A percentile compares a stretch with the other conserved stretches of the same genome.
Evolutionary conservation across 2,329 filamentous ascomycete species (phyloP).

Genomic region (Ophiosphaerella korrae): DNA sequence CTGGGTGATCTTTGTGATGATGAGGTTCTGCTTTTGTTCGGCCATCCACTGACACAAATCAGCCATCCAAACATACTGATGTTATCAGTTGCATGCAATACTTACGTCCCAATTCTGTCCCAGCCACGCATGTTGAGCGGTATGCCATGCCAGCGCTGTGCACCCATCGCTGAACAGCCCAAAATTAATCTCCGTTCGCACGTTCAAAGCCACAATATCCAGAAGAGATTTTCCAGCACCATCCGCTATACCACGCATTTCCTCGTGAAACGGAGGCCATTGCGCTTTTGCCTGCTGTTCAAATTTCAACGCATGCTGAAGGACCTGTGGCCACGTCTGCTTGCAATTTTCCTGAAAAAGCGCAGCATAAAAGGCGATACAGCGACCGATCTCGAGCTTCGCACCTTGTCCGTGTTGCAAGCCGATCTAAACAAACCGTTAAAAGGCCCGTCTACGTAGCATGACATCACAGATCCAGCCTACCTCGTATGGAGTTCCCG

Average conservation of each 20-base stretch:
- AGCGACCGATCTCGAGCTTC: slow-evolving; percentile 47
- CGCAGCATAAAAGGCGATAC: slow-evolving; percentile 54
- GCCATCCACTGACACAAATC: slow-evolving; percentile 53
- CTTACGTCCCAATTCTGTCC: slow-evolving; percentile 64
- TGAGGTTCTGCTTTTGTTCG: slow-evolving; percentile 56
- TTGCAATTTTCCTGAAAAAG: slow-evolving; percentile 56
- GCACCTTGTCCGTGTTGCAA: slow-evolving; percentile 53
- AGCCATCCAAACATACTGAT: background rate
- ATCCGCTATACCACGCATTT: slow-evolving; percentile 59
- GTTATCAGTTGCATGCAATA: background rate
- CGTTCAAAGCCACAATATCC: slow-evolving; percentile 64
- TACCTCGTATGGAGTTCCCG: slow-evolving; percentile 52
- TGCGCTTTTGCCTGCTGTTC: slow-evolving; percentile 50
- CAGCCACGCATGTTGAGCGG: slow-evolving; percentile 48
- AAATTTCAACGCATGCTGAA: slow-evolving; percentile 54
- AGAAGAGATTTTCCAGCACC: slow-evolving; percentile 54
- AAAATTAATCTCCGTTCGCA: slow-evolving; percentile 63
- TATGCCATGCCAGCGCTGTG: slow-evolving; percentile 57
- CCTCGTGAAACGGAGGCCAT: slow-evolving; percentile 52
- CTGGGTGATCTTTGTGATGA: slow-evolving; percentile 55
- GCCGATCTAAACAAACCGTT: slow-evolving; percentile 51
- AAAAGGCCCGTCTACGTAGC: background rate
- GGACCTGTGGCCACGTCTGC: slow-evolving; percentile 54
- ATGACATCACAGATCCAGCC: slow-evolving; percentile 23
- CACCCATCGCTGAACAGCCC: slow-evolving; percentile 64